Evolutionary conservation across 2,329 filamentous ascomycete genomes (phyloP).

Genomic region (Aspergillus piperis): DNA sequence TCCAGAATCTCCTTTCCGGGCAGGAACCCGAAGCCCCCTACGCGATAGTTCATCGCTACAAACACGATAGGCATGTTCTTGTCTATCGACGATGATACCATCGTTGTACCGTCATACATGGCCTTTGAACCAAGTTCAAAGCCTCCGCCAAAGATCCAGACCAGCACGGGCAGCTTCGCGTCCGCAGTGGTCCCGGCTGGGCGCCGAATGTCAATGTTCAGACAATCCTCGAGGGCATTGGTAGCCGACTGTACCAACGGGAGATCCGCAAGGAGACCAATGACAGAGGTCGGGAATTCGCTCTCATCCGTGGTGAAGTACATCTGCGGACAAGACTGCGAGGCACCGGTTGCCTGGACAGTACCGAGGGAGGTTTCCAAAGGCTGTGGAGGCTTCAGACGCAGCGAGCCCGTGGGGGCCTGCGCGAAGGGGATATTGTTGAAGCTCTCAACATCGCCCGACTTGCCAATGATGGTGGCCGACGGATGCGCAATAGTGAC

Average conservation of each 20-base stretch:
- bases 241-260: conserved; percentile 60
- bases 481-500: conserved; percentile 54
- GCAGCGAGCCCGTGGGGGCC: conserved; percentile 65
- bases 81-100: conserved; percentile 43
- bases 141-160: conserved; percentile 70
- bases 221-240: conserved; percentile 63
- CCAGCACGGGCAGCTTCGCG: conserved; percentile 65
- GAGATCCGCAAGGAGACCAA: conserved; percentile 55
- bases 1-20: conserved; percentile 66
- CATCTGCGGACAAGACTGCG: conserved; percentile 72
- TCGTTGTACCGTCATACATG: conserved; percentile 37
- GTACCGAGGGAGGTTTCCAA: conserved; percentile 61
- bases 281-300: conserved; percentile 44
- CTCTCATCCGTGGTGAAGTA: conserved; percentile 55
- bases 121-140: conserved; percentile 51
- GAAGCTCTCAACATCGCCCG: conserved; percentile 63
- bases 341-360: conserved; percentile 59
- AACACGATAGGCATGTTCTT: conserved; percentile 68
- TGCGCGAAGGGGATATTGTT: conserved; percentile 75
- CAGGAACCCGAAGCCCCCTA: conserved; percentile 74
- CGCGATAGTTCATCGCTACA: conserved; percentile 76
- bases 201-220: conserved; percentile 62
- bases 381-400: conserved; percentile 68
- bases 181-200: conserved; percentile 57
- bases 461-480: conserved; percentile 54